A percentile compares a stretch with the other conserved stretches of the same genome.
These are phyloP conservation scores for Eucommia ulmoides DNA, from an alignment of 257 asterid species.

Conservation along the genomic window DNA sequence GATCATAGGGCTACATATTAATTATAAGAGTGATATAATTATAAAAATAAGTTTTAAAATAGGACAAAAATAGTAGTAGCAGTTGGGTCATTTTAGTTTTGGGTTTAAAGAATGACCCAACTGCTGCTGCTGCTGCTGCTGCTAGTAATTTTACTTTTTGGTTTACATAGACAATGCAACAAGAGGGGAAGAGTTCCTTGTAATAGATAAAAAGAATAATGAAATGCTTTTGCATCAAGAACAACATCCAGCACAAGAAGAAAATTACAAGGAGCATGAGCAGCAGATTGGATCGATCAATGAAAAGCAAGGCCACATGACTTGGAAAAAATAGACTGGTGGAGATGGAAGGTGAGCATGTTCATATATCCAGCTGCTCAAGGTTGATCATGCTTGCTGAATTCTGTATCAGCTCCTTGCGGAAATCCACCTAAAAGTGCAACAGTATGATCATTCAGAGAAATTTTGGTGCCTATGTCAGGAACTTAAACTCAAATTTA, in stretches of 20 bases:
- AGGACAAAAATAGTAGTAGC: no score
- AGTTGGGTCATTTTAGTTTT: no score
- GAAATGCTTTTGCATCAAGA: not conserved
- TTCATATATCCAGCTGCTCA: constrained; percentile 69
- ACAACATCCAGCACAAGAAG: not conserved
- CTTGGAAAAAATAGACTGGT: not conserved
- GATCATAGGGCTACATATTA: no score
- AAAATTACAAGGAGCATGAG: not conserved
- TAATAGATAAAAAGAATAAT: not conserved
- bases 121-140: no score
- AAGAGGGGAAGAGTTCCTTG: no score
- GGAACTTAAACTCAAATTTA: not conserved
- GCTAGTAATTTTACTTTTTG: no score
- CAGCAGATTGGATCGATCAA: not conserved
- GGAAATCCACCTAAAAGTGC: constrained; percentile 58
- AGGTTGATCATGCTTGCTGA: constrained; percentile 42
- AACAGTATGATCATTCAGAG: not conserved
- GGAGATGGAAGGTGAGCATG: not conserved
- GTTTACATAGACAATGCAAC: no score
- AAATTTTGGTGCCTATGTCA: not conserved
- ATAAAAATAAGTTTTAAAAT: no score
- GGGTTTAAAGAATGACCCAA: no score
- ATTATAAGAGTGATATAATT: no score
- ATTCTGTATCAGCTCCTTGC: constrained; percentile 67
- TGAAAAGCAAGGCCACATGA: not conserved